Conservation (phyloP, 2,329 filamentous ascomycete species). For the Neoscytalidium dimidiatum region DNA sequence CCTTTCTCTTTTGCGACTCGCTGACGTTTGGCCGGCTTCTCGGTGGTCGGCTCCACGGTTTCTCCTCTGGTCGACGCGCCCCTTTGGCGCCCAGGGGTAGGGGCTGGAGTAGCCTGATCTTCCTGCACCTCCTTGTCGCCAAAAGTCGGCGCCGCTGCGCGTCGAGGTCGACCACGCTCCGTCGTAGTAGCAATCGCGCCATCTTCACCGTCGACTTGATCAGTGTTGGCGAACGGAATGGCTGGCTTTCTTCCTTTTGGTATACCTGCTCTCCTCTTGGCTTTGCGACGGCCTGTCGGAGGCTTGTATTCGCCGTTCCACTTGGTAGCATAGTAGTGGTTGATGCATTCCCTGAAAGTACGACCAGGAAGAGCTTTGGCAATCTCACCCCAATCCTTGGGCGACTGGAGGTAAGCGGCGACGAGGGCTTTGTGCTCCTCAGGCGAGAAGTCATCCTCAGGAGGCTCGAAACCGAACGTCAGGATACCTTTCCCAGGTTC, state of each 20-base stretch:
- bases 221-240: conserved; percentile 42
- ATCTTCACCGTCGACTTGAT: conserved; percentile 45
- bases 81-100: conserved; percentile 60
- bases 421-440: conserved; percentile 73
- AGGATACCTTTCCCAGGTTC: conserved; percentile 67
- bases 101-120: conserved; percentile 44
- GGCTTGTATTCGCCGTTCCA: conserved; percentile 73
- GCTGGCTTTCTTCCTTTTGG: conserved; percentile 10
- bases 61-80: conserved; percentile 23
- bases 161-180: conserved; percentile 52
- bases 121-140: conserved; percentile 65
- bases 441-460: conserved; percentile 72
- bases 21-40: conserved; percentile 41
- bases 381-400: conserved; percentile 82
- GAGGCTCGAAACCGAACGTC: conserved; percentile 71
- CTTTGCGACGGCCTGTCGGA: conserved; percentile 15
- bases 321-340: conserved; percentile 83
- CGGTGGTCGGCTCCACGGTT: conserved; percentile 23
- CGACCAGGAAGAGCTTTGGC: conserved; percentile 67
- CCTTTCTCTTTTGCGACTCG: conserved; percentile 34
- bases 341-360: conserved; percentile 77
- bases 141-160: conserved; percentile 69
- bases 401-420: conserved; percentile 69
- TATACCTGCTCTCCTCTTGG: conserved; percentile 1
- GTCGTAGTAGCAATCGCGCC: conserved; percentile 41